Percentiles rank a stretch among this genome's conserved stretches.
Evolutionary conservation across 768 basidiomycete genomes (phyloP).

Genomic region (Rhizopogon roseolus): DNA sequence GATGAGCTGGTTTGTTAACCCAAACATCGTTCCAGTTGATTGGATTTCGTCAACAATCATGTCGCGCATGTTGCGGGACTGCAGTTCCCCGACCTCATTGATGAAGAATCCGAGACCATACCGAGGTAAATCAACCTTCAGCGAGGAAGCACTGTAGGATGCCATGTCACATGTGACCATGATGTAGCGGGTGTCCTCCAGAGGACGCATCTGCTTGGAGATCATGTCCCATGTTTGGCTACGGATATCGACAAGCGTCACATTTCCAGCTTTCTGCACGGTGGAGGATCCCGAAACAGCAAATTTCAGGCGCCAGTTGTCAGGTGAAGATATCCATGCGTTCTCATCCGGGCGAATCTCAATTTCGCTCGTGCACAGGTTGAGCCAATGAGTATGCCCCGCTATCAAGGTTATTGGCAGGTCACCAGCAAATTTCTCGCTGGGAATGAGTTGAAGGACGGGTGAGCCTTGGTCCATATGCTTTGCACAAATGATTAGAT

Average conservation of each 20-base stretch:
- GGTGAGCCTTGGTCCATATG: background rate
- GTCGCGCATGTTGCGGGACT: slow-evolving; percentile 35
- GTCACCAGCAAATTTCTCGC: slow-evolving; percentile 16
- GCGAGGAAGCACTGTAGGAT: background rate
- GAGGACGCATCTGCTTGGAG: slow-evolving; percentile 13
- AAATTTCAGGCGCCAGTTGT: slow-evolving; percentile 22
- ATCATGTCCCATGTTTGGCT: slow-evolving; percentile 25
- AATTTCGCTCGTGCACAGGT: slow-evolving; percentile 15
- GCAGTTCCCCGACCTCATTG: slow-evolving; percentile 25
- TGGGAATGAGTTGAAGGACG: slow-evolving; percentile 20
- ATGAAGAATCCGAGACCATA: slow-evolving; percentile 37
- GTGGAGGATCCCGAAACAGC: slow-evolving; percentile 6
- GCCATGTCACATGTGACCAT: slow-evolving; percentile 10
- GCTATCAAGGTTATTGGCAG: slow-evolving; percentile 18
- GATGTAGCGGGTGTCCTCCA: slow-evolving; percentile 20
- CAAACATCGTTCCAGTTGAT: slow-evolving; percentile 40
- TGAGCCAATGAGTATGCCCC: slow-evolving; percentile 26
- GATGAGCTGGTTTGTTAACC: slow-evolving; percentile 36
- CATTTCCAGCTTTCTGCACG: background rate
- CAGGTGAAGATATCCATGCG: slow-evolving; percentile 19
- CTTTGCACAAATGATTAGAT: slow-evolving; percentile 17
- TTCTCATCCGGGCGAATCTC: slow-evolving; percentile 23
- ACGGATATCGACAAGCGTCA: slow-evolving; percentile 20
- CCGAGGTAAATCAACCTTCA: slow-evolving; percentile 34
- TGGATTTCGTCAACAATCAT: slow-evolving; percentile 40